Evolutionary conservation across 805 yeast species (phyloP).

Genomic region (Sugiyamaella smithiae): DNA sequence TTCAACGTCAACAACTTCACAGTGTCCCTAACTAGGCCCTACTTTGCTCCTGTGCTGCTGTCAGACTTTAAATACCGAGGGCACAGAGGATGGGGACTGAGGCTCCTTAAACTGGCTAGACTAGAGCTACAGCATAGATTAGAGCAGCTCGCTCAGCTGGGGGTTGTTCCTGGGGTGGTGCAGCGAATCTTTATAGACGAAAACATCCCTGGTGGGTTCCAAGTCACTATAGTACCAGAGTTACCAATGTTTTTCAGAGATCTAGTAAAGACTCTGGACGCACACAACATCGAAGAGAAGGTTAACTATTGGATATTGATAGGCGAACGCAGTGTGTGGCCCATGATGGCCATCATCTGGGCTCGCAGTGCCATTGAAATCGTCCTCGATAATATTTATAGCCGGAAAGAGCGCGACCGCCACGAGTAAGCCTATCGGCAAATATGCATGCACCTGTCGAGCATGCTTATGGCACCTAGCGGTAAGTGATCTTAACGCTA

Average conservation of each 20-base stretch:
- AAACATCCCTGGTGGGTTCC: conserved; percentile 76
- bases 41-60: conserved; percentile 82
- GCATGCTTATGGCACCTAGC: conserved; percentile 48
- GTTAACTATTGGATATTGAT: conserved; percentile 85
- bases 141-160: conserved; percentile 73
- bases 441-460: conserved; percentile 29
- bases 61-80: conserved; percentile 73
- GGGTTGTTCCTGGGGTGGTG: conserved; percentile 64
- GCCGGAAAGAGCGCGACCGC: conserved; percentile 22
- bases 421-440: neutral
- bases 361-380: conserved; percentile 89
- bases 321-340: conserved; percentile 95
- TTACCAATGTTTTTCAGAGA: conserved; percentile 65
- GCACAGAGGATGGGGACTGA: conserved; percentile 37
- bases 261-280: conserved; percentile 74
- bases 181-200: conserved; percentile 85
- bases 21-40: conserved; percentile 89
- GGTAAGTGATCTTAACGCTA: conserved; percentile 36
- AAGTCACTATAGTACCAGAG: conserved; percentile 88
- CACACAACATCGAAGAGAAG: conserved; percentile 64
- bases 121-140: conserved; percentile 84
- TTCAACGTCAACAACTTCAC: conserved; percentile 94
- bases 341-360: conserved; percentile 76
- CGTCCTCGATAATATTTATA: conserved; percentile 73
- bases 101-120: conserved; percentile 55